These are phyloP conservation scores for Flaveria linearis DNA, from an alignment of 129 eudicot species.

Conservation along the genomic window DNA sequence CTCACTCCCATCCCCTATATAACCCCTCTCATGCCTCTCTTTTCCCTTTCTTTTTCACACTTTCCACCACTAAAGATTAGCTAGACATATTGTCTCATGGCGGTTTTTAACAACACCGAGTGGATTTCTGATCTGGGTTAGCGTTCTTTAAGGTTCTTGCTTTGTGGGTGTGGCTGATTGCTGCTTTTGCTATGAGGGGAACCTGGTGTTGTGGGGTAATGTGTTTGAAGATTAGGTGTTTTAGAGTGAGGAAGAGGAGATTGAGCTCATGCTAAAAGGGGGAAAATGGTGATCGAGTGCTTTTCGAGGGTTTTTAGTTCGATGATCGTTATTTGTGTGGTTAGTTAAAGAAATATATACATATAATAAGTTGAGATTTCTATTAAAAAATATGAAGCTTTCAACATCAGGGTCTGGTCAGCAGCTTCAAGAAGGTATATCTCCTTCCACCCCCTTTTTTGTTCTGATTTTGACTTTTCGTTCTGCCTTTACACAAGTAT, in stretches of 20 bases:
- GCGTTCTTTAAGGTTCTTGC: background rate
- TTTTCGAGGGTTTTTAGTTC: too few species aligned
- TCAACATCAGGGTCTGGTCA: conserved; percentile 98
- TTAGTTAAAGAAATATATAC: background rate
- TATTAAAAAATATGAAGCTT: conserved; percentile 73
- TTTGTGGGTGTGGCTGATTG: background rate
- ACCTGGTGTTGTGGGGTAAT: conserved; percentile 11
- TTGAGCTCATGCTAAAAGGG: too few species aligned
- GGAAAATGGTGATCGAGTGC: too few species aligned
- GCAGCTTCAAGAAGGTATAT: conserved; percentile 86
- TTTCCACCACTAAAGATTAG: background rate
- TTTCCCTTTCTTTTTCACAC: conserved; percentile 17
- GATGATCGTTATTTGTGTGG: too few species aligned
- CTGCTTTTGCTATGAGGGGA: conserved; percentile 3
- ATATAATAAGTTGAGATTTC: conserved; percentile 12
- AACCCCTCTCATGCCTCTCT: conserved; percentile 20
- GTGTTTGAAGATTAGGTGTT: conserved; percentile 21
- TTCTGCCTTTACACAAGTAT: background rate
- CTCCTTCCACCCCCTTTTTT: background rate
- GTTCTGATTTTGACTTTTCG: conserved; percentile 8
- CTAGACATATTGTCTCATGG: conserved; percentile 6
- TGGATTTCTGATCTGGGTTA: conserved; percentile 37
- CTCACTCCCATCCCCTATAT: conserved; percentile 34
- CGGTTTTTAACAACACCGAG: background rate
- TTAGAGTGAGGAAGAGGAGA: conserved; percentile 28